phyloP scores from a whole-genome alignment of 2,329 filamentous ascomycete genomes.

The Ascosphaera acerosa region DNA sequence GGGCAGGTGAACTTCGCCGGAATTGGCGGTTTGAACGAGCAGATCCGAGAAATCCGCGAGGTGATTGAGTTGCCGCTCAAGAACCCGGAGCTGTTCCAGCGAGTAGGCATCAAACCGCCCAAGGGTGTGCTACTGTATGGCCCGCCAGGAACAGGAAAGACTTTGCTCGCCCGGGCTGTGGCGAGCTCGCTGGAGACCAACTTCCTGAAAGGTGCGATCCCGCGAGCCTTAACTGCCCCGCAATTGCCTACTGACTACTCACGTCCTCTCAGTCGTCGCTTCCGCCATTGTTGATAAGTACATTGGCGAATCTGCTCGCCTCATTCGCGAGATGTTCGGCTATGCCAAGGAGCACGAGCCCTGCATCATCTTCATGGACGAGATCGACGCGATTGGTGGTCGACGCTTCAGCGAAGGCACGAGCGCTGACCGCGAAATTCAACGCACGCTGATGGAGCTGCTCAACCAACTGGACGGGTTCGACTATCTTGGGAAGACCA shows the following conservation, averaged over 20 bases:
- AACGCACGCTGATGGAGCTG: constrained; percentile 93
- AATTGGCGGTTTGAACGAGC: constrained; percentile 92
- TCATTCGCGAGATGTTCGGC: constrained; percentile 98
- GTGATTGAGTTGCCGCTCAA: constrained; percentile 95
- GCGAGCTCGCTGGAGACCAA: constrained; percentile 94
- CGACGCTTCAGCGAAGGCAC: constrained; percentile 93
- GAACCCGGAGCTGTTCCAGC: constrained; percentile 89
- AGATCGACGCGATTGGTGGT: constrained; percentile 96
- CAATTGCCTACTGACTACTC: not conserved
- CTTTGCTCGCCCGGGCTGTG: constrained; percentile 74
- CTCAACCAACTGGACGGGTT: constrained; percentile 97
- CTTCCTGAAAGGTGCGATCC: constrained; percentile 62
- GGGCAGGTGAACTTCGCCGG: constrained; percentile 94
- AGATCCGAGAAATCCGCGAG: constrained; percentile 89
- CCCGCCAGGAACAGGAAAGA: constrained; percentile 92
- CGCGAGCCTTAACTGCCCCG: constrained; percentile 2
- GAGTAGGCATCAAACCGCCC: constrained; percentile 95
- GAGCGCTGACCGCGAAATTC: constrained; percentile 91
- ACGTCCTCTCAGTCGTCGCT: constrained; percentile 46
- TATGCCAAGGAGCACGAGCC: constrained; percentile 99
- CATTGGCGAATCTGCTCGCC: constrained; percentile 87
- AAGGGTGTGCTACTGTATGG: constrained; percentile 94
- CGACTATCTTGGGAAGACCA: constrained; percentile 97
- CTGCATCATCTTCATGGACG: constrained; percentile 99
- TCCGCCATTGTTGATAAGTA: constrained; percentile 99